Conservation (phyloP, 306 rosid genomes). For the Cucurbita pepo region DNA sequence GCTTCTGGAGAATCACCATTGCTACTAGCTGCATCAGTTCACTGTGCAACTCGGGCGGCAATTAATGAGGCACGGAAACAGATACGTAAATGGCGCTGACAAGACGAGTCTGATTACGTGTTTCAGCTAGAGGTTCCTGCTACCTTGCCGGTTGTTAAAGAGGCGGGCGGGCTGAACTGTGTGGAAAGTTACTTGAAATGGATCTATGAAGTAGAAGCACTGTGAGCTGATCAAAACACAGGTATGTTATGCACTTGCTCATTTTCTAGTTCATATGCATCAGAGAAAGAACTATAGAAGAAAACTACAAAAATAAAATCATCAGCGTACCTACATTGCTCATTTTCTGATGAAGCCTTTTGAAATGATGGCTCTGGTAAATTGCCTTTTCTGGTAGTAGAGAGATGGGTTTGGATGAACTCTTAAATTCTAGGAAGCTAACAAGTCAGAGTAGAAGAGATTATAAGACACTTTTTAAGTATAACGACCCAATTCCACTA, state of each 20-base stretch:
- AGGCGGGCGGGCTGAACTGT: conserved; percentile 47
- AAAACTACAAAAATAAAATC: not conserved
- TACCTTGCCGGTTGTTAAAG: conserved; percentile 72
- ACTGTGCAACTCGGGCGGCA: conserved; percentile 76
- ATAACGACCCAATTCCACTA: too few species aligned
- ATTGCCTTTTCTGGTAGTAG: not conserved
- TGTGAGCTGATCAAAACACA: not conserved
- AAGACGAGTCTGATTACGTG: conserved; percentile 14
- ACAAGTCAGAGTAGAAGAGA: not conserved
- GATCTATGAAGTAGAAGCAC: conserved; percentile 2
- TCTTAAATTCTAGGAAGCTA: not conserved
- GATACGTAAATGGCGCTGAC: conserved; percentile 44
- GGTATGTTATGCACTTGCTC: not conserved
- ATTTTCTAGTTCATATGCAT: not conserved
- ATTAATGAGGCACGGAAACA: conserved; percentile 60
- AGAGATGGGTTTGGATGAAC: not conserved
- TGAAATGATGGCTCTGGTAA: too few species aligned
- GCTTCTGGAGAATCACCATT: conserved; percentile 97
- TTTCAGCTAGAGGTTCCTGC: conserved; percentile 77
- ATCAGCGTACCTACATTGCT: not conserved
- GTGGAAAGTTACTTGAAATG: conserved; percentile 70
- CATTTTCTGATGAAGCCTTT: not conserved
- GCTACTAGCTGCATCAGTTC: conserved; percentile 68
- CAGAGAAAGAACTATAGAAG: not conserved
- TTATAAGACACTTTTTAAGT: too few species aligned